Percentiles rank a stretch among this genome's conserved stretches.
Evolutionary conservation across 495 filamentous ascomycete species (phyloP).

Genomic region (Patellaria atrata): DNA sequence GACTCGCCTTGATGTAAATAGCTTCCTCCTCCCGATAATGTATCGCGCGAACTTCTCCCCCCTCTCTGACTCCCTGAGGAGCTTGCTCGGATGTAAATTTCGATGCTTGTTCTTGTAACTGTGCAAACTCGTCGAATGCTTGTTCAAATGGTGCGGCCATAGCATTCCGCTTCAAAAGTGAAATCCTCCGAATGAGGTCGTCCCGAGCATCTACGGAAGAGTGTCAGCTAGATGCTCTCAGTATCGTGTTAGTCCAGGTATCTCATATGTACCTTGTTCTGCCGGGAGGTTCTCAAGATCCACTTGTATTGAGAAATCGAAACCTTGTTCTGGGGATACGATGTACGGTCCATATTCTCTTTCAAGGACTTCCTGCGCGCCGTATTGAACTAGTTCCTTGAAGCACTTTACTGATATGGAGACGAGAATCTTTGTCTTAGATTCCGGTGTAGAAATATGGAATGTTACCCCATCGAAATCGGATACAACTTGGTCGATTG

Average conservation of each 20-base stretch:
- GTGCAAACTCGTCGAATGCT: slow-evolving; percentile 83
- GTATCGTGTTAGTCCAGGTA: background rate
- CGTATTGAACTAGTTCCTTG: slow-evolving; percentile 79
- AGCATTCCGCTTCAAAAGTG: slow-evolving; percentile 85
- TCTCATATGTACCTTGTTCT: slow-evolving; percentile 46
- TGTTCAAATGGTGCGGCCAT: slow-evolving; percentile 98
- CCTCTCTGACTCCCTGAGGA: slow-evolving; percentile 73
- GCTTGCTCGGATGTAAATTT: slow-evolving; percentile 82
- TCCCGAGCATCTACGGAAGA: slow-evolving; percentile 50
- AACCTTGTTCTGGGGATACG: slow-evolving; percentile 71
- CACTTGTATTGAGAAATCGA: slow-evolving; percentile 83
- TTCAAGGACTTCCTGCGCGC: slow-evolving; percentile 77
- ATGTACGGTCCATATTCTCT: slow-evolving; percentile 92
- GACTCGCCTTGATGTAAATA: slow-evolving; percentile 97
- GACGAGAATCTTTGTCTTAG: slow-evolving; percentile 81
- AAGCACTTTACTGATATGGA: slow-evolving; percentile 92
- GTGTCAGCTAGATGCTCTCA: slow-evolving; percentile 2
- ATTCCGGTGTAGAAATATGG: slow-evolving; percentile 89
- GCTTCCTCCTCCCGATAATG: slow-evolving; percentile 98
- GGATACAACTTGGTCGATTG: slow-evolving; percentile 93
- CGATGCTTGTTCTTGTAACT: slow-evolving; percentile 73
- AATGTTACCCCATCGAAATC: slow-evolving; percentile 98
- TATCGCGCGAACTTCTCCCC: slow-evolving; percentile 87
- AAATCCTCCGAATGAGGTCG: slow-evolving; percentile 69
- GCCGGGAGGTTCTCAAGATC: slow-evolving; percentile 78